Evolutionary conservation across 441 rosid genomes (phyloP).

Genomic region (Pelargonium cotyledonis): DNA sequence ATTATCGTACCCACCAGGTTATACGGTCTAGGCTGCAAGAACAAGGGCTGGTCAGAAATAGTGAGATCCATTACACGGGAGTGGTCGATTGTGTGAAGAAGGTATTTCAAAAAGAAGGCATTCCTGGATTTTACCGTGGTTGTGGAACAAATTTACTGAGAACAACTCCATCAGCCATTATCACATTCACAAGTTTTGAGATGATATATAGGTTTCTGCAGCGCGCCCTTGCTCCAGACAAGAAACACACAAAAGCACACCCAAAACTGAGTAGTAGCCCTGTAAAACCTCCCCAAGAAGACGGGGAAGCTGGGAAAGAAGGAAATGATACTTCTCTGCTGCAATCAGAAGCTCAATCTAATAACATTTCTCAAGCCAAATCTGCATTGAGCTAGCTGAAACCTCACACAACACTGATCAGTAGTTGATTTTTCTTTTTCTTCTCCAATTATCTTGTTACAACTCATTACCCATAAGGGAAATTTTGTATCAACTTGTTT

Average conservation of each 20-base stretch:
- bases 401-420: background rate
- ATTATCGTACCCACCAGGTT: slow-evolving; percentile 44
- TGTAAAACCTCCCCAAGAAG: slow-evolving; percentile 17
- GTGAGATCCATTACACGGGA: slow-evolving; percentile 46
- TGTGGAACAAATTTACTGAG: slow-evolving; percentile 85
- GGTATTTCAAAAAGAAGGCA: slow-evolving; percentile 63
- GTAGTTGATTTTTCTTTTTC: background rate
- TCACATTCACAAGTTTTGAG: slow-evolving; percentile 90
- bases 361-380: slow-evolving; percentile 16
- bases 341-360: slow-evolving; percentile 36
- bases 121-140: slow-evolving; percentile 87
- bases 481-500: no score
- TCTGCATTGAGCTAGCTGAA: background rate
- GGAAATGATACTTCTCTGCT: slow-evolving; percentile 17
- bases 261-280: slow-evolving; percentile 17
- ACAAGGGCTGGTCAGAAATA: slow-evolving; percentile 66
- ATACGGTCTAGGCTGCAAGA: slow-evolving; percentile 95
- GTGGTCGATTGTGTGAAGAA: slow-evolving; percentile 71
- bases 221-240: slow-evolving; percentile 35
- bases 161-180: slow-evolving; percentile 88
- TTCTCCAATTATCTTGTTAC: no score
- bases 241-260: slow-evolving; percentile 23
- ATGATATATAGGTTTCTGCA: slow-evolving; percentile 61
- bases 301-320: slow-evolving; percentile 25
- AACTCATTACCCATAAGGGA: no score